Evolutionary conservation across 805 yeast species (phyloP), one percentile per base, ranked within the genome.

Genomic region (Ogataea trehalophila): DNA sequence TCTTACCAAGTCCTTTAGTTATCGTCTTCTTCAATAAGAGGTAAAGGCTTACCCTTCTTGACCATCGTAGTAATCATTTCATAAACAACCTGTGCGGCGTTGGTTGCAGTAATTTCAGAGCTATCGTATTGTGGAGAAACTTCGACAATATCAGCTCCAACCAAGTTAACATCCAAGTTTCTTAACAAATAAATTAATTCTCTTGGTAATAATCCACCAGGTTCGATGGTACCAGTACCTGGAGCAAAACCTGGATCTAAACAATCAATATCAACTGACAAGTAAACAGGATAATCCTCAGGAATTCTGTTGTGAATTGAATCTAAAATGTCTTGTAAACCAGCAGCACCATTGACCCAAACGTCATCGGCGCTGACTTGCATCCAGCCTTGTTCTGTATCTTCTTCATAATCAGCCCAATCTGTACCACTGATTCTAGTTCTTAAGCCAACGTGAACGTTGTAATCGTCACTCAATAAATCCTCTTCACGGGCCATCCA

Each of bases 401-500:
- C 95, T 50, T 83, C 89, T 22, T 73, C 75, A 55, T 78, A 83
- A 63, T 85, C 90, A 33, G 68, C 79, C 66, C 68, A 76, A 44
- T 68, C 79, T 14, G 66, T 63, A 13, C 90, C 91, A 0, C 83
- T 74, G 33, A 87, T 67, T 61, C 89, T 77, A 1, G 95, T 85
- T 56, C 95, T 75, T 41, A 87, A 66, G 0, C 95, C 95, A 22
- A 87, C 85, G 60, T 87, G 95, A 39, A 85, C 72, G 58, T 87
- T 85, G 43, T 76, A 66, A 42, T 71, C 69, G 33, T 79, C 69
- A 47, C 72, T 58, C 33, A 85, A 63, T 44, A 85, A 68, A 0
- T 87, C 90, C 60, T 87, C 95, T 48, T 83, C 72, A 45, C 67
- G 65, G 6, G 92, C 92, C 74, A 83, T 76, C 94, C 94, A 87